These are phyloP conservation scores for Podosphaera xanthii DNA, from an alignment of 2,329 filamentous ascomycete species.

Conservation along the genomic window DNA sequence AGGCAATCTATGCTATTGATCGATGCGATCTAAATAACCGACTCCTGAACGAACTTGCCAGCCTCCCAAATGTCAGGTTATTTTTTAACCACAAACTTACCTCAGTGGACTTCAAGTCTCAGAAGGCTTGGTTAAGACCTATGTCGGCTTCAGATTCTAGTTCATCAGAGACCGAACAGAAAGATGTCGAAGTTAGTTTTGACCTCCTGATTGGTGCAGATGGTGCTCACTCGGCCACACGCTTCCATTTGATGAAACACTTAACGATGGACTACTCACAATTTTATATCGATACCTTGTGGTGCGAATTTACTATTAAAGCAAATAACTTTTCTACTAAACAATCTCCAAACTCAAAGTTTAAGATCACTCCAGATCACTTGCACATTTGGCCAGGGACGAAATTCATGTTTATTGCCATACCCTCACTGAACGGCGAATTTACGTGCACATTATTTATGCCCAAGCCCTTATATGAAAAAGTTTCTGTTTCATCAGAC, in stretches of 20 bases:
- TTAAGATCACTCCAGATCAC: constrained; percentile 73
- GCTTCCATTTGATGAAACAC: constrained; percentile 93
- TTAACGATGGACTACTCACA: constrained; percentile 77
- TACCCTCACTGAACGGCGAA: constrained; percentile 54
- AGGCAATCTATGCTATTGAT: constrained; percentile 75
- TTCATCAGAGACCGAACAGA: constrained; percentile 7
- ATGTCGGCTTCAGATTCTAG: constrained; percentile 11
- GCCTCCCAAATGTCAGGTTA: constrained; percentile 70
- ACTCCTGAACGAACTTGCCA: constrained; percentile 63
- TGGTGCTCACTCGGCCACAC: constrained; percentile 75
- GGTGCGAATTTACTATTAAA: constrained; percentile 83
- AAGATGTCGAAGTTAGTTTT: constrained; percentile 65
- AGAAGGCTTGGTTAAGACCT: constrained; percentile 72
- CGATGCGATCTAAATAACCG: constrained; percentile 61
- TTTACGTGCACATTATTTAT: constrained; percentile 93
- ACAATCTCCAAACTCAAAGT: constrained; percentile 23
- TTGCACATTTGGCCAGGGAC: constrained; percentile 93
- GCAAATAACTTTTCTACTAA: constrained; percentile 19
- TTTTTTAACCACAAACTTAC: constrained; percentile 88
- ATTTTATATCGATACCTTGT: constrained; percentile 85
- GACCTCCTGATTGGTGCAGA: constrained; percentile 89
- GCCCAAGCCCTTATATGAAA: constrained; percentile 42
- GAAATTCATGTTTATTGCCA: constrained; percentile 96
- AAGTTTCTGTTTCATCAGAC: constrained; percentile 39
- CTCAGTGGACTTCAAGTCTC: constrained; percentile 59